Base-by-base conservation (phyloP, 2,329 filamentous ascomycete genomes). In the Alternaria hordeiaustralica region DNA sequence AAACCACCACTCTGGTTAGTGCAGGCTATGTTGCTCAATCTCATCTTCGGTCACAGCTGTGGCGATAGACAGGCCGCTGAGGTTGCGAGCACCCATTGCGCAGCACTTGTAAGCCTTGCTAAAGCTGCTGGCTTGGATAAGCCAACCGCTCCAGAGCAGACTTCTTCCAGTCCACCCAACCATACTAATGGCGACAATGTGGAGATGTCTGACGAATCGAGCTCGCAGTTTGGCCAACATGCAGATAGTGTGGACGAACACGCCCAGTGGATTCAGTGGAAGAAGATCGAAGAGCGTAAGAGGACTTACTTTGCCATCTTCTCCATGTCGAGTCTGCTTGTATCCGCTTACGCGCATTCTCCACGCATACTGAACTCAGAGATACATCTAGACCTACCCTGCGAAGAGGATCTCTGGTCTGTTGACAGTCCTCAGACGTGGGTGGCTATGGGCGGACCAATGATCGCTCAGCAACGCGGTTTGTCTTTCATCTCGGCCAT, bases 11-110 rank as follows among this genome's bases (percentile, higher is more conserved):
- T 97, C 44, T 98, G 95, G 94, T 86, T 99, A 25, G 94, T 98
- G 15, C 96, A 98, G 80, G 93, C 95, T 0, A 98, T 98, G 95
- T 84, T 98, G 9, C 86, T 99, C 55, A 98, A 97, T 76, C 92
- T 98, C 41, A 92, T 97, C 15, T 98, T 97, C 77, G 95, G 95
- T 13, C 93, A 97, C 79, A 96, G 97, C 70, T 97, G 94, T 77
- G 93, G 92, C 41, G 95, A 98, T 78, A 95, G 96, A 82, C 90
- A 89, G 58, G 92, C 93, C 21, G 93, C 92, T 64, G 94, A 97
- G 77, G 96, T 97, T 74, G 95, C 95, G 1, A 94, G 91, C 67
- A 97, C 92, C 2, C 95, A 98, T 77, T 96, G 93, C 77, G 92
- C 94, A 8, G 93, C 94, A 20, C 84, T 99, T 45, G 93, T 97